Conservation (phyloP, 1,139 yeast genomes). For the Yamadazyma diddensiae region DNA sequence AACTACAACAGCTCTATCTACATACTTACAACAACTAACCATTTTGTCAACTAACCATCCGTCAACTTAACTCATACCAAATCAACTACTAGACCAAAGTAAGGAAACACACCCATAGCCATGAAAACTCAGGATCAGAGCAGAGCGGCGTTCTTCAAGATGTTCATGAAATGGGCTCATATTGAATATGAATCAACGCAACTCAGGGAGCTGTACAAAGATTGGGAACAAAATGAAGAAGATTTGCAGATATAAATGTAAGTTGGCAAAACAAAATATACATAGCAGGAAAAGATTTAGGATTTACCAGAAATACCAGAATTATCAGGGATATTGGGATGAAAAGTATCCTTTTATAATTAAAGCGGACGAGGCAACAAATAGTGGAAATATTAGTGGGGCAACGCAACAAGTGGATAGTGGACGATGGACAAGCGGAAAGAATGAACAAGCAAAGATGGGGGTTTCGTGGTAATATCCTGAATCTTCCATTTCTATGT, state of each 20-base stretch:
- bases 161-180: constrained; percentile 10
- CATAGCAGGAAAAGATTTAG: too few relatives aligned
- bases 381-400: too few relatives aligned
- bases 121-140: constrained; percentile 6
- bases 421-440: too few relatives aligned
- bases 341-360: too few relatives aligned
- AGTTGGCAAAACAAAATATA: too few relatives aligned
- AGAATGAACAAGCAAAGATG: not conserved
- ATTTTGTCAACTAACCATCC: not conserved
- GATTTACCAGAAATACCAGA: too few relatives aligned
- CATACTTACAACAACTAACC: not conserved
- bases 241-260: too few relatives aligned
- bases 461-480: not conserved
- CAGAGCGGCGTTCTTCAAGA: constrained; percentile 5
- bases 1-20: not conserved
- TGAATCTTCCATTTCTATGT: not conserved
- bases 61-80: too few relatives aligned
- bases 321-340: too few relatives aligned
- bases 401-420: too few relatives aligned
- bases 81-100: constrained; percentile 8
- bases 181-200: constrained; percentile 4
- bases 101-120: constrained; percentile 7
- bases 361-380: too few relatives aligned
- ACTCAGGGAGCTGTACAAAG: constrained; percentile 1
- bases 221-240: too few relatives aligned